Evolutionary conservation across 805 yeast species (phyloP).

Genomic region (Sugiyamaella chiloensis): DNA sequence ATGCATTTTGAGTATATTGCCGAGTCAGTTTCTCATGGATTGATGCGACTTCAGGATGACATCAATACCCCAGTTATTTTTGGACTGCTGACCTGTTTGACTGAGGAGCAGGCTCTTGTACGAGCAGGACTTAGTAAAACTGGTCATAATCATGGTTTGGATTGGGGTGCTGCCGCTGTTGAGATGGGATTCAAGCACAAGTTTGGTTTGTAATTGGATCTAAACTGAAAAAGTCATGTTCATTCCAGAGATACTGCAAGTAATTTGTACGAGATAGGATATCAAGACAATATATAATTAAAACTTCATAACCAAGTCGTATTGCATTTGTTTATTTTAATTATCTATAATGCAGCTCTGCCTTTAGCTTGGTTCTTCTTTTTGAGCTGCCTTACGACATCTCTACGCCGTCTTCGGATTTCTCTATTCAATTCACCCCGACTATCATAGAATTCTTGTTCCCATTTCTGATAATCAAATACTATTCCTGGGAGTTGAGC

Average conservation of each 20-base stretch:
- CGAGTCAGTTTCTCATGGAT: constrained; percentile 78
- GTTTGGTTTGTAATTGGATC: constrained; percentile 4
- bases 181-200: constrained; percentile 63
- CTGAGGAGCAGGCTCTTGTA: constrained; percentile 88
- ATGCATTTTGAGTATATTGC: constrained; percentile 98
- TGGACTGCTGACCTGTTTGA: constrained; percentile 89
- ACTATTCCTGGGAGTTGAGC: constrained; percentile 31
- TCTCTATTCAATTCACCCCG: constrained; percentile 78
- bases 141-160: constrained; percentile 93
- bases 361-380: constrained; percentile 34
- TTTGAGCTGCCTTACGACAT: constrained; percentile 56
- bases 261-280: too few relatives aligned
- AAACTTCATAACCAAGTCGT: too few relatives aligned
- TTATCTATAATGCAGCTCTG: constrained; percentile 4
- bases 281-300: neutral
- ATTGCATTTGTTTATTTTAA: too few relatives aligned
- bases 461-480: constrained; percentile 52
- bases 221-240: too few relatives aligned
- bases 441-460: constrained; percentile 74
- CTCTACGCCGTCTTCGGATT: constrained; percentile 72
- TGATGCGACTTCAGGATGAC: constrained; percentile 76
- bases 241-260: too few relatives aligned
- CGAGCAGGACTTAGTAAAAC: constrained; percentile 81
- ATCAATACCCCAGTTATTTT: constrained; percentile 79
- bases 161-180: constrained; percentile 99